Evolutionary conservation across 352 stramenopile genomes (phyloP).

Genomic region (Pythium apleroticum): DNA sequence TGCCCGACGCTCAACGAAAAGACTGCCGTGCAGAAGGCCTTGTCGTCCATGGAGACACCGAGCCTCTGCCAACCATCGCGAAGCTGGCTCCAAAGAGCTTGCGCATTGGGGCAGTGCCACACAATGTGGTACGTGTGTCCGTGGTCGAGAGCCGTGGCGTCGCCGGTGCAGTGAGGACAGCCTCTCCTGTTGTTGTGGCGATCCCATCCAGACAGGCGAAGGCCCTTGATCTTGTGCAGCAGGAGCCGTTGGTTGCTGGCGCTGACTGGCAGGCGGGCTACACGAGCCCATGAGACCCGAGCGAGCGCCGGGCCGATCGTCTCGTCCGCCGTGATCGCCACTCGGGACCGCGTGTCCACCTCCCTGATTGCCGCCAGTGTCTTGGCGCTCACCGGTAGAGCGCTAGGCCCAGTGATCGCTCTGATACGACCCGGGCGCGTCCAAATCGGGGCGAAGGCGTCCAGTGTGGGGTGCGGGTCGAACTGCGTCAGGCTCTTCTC

Average conservation of each 20-base stretch:
- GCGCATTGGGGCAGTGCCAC: background rate
- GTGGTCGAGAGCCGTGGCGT: background rate
- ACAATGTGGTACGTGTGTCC: background rate
- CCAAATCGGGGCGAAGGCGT: too few relatives aligned
- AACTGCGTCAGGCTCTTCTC: too few relatives aligned
- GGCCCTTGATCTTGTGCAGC: constrained; percentile 4
- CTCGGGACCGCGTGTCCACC: too few relatives aligned
- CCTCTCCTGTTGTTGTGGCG: background rate
- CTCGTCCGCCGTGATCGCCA: too few relatives aligned
- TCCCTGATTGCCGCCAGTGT: too few relatives aligned
- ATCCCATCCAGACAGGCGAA: background rate
- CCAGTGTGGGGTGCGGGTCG: too few relatives aligned
- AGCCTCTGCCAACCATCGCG: background rate
- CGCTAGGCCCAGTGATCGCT: too few relatives aligned
- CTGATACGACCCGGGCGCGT: too few relatives aligned
- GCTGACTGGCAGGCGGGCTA: background rate
- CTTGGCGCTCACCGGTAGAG: too few relatives aligned
- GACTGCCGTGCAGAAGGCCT: background rate
- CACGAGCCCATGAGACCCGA: too few relatives aligned
- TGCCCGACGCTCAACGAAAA: background rate
- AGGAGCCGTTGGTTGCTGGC: background rate
- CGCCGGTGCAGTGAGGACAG: background rate
- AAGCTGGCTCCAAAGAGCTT: background rate
- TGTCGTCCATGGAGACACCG: background rate
- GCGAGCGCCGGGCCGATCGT: too few relatives aligned